phyloP scores from a whole-genome alignment of 176 grass and related monocot species.

The Rhynchospora pubera region DNA sequence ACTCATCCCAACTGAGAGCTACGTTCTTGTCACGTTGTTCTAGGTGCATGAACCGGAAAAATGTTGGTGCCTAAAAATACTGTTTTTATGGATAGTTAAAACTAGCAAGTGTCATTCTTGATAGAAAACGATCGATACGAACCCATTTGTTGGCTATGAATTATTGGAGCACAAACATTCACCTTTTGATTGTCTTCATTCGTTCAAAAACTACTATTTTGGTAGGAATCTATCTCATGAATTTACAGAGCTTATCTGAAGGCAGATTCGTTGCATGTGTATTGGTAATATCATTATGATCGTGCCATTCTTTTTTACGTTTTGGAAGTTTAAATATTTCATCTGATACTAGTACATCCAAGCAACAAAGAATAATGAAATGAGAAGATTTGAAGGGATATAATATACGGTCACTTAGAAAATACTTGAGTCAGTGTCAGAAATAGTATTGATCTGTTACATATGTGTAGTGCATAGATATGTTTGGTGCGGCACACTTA shows the following conservation, averaged over 20 bases:
- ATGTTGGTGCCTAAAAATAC: background rate
- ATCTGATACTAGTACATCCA: too few species aligned
- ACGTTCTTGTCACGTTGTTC: background rate
- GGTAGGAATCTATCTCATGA: background rate
- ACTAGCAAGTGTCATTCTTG: background rate
- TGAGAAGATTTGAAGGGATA: too few species aligned
- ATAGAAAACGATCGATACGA: background rate
- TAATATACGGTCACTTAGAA: too few species aligned
- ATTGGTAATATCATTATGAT: too few species aligned
- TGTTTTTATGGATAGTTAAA: conserved; percentile 7
- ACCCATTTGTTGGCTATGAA: background rate
- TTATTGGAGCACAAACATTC: background rate
- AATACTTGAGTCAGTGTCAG: too few species aligned
- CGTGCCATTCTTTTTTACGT: too few species aligned
- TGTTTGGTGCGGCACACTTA: too few species aligned
- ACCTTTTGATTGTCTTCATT: background rate
- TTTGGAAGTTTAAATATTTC: too few species aligned
- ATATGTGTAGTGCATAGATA: too few species aligned
- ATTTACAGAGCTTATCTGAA: background rate
- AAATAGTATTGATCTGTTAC: too few species aligned
- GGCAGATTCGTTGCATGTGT: background rate
- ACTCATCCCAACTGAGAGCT: background rate
- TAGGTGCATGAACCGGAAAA: background rate
- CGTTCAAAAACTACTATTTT: background rate
- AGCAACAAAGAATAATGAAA: too few species aligned